These are phyloP conservation scores for Brasilioporus rufonigricans DNA, from an alignment of 768 basidiomycete species.

Conservation along the genomic window DNA sequence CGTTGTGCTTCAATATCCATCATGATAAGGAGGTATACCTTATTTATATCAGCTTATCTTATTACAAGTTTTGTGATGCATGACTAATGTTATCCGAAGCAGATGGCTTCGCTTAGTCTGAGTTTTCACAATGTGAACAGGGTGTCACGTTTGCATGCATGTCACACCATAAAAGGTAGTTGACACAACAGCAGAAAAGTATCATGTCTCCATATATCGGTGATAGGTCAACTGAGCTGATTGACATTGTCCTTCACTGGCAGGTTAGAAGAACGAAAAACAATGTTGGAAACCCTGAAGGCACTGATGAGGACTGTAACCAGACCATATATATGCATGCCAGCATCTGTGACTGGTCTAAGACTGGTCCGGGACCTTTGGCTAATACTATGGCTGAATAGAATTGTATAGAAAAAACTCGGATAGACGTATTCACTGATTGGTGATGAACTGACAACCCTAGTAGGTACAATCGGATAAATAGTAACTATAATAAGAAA, in stretches of 20 bases:
- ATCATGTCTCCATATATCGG: background rate
- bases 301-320: background rate
- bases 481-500: background rate
- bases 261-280: background rate
- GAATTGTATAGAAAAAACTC: no score
- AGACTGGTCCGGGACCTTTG: no score
- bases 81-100: no score
- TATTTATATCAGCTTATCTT: no score
- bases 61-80: no score
- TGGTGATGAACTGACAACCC: background rate
- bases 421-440: no score
- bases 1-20: no score
- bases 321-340: background rate
- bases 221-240: background rate
- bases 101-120: no score
- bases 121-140: no score
- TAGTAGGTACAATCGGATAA: background rate
- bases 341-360: no score
- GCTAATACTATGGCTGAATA: no score
- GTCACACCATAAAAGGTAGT: background rate
- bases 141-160: constrained; percentile 16
- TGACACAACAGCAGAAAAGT: background rate
- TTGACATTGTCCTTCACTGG: background rate
- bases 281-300: background rate
- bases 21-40: no score